Percentiles rank a stretch among this genome's conserved stretches.
Evolutionary conservation across 2,329 filamentous ascomycete species (phyloP).

Genomic region (Gyromitra esculenta): DNA sequence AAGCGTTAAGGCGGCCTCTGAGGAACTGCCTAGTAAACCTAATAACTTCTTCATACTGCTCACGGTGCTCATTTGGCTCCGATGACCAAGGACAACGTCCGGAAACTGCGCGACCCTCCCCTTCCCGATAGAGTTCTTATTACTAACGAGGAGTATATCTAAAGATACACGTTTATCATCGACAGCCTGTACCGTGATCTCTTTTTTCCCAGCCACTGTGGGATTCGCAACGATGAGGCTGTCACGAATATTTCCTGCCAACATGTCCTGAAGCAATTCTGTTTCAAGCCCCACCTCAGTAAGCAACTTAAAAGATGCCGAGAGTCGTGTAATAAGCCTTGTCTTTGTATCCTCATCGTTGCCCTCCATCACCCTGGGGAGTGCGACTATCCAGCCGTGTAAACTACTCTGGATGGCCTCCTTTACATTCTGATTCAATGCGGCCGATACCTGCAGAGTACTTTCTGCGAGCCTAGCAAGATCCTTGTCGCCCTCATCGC

Average conservation of each 20-base stretch:
- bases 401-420: slow-evolving; percentile 56
- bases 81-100: slow-evolving; percentile 66
- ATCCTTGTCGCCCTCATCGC: slow-evolving; percentile 63
- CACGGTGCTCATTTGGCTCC: slow-evolving; percentile 73
- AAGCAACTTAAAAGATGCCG: slow-evolving; percentile 75
- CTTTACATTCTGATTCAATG: slow-evolving; percentile 56
- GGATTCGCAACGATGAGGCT: slow-evolving; percentile 62
- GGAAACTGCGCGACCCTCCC: slow-evolving; percentile 42
- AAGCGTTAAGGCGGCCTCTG: slow-evolving; percentile 64
- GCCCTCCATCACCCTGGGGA: slow-evolving; percentile 83
- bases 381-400: slow-evolving; percentile 75
- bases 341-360: slow-evolving; percentile 82
- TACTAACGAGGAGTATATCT: slow-evolving; percentile 38
- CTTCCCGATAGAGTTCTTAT: slow-evolving; percentile 7
- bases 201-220: slow-evolving; percentile 2
- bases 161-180: slow-evolving; percentile 39
- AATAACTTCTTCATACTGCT: slow-evolving; percentile 69
- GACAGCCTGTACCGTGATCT: slow-evolving; percentile 34
- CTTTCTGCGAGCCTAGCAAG: slow-evolving; percentile 54
- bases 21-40: slow-evolving; percentile 66
- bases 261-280: slow-evolving; percentile 71
- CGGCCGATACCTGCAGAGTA: slow-evolving; percentile 51
- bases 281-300: slow-evolving; percentile 72
- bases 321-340: slow-evolving; percentile 77
- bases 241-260: slow-evolving; percentile 77